Percentiles rank a stretch among this genome's conserved stretches.
phyloP scores from a whole-genome alignment of 805 yeast species.

The Candida corydali region DNA sequence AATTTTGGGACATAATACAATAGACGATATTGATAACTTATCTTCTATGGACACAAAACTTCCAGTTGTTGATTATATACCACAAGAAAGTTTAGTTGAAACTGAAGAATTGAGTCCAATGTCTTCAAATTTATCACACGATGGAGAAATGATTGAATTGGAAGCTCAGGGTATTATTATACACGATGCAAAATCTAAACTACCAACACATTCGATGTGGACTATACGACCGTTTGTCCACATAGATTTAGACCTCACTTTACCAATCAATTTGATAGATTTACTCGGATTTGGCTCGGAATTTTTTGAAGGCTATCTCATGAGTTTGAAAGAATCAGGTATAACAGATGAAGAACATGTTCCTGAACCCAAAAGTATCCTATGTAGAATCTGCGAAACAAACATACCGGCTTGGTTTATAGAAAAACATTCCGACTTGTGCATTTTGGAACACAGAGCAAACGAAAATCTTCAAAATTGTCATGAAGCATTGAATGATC shows the following conservation, averaged over 20 bases:
- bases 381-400: constrained; percentile 91
- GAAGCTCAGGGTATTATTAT: constrained; percentile 94
- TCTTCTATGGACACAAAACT: constrained; percentile 15
- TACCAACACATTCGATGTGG: constrained; percentile 90
- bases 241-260: constrained; percentile 57
- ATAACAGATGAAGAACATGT: constrained; percentile 58
- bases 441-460: constrained; percentile 78
- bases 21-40: constrained; percentile 21
- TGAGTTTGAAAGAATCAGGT: constrained; percentile 59
- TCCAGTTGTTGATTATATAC: constrained; percentile 9
- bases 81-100: constrained; percentile 1
- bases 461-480: constrained; percentile 70
- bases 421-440: constrained; percentile 84
- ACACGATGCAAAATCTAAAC: constrained; percentile 50
- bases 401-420: constrained; percentile 95
- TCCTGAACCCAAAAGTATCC: constrained; percentile 76
- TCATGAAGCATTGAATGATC: constrained; percentile 78
- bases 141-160: constrained; percentile 62
- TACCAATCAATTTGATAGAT: constrained; percentile 68
- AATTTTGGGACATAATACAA: constrained; percentile 3
- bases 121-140: constrained; percentile 42
- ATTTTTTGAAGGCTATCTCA: constrained; percentile 70
- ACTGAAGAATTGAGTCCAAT: constrained; percentile 10
- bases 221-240: constrained; percentile 74
- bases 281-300: constrained; percentile 87